Evolutionary conservation across 768 basidiomycete species (phyloP).

Genomic region (Auriculariales sp.): DNA sequence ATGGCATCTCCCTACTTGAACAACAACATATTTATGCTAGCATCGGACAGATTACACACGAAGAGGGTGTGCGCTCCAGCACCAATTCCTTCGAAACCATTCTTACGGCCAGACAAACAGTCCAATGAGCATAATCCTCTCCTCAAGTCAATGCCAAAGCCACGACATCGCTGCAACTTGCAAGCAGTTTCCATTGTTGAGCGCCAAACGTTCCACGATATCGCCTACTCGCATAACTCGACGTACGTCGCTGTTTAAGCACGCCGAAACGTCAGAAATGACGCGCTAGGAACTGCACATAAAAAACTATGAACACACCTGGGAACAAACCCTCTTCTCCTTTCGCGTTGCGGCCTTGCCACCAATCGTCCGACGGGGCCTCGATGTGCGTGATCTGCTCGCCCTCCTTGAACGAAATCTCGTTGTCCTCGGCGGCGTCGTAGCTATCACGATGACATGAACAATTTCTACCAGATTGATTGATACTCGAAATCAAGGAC

Average conservation of each 20-base stretch:
- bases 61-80: no score
- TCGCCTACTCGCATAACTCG: conserved; percentile 9
- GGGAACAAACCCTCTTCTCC: conserved; percentile 63
- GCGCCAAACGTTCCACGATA: no score
- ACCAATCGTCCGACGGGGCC: conserved; percentile 79
- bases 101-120: no score
- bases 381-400: conserved; percentile 70
- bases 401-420: conserved; percentile 72
- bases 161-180: no score
- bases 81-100: no score
- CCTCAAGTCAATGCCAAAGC: no score
- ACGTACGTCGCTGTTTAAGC: conserved; percentile 19
- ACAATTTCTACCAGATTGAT: conserved; percentile 6
- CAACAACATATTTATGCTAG: no score
- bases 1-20: no score
- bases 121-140: no score
- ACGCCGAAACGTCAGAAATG: conserved; percentile 11
- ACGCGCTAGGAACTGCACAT: conserved; percentile 10
- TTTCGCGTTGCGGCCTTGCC: conserved; percentile 48
- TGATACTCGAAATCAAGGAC: conserved; percentile 13
- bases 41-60: no score
- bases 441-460: conserved; percentile 35
- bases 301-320: conserved; percentile 26
- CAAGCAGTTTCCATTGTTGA: no score
- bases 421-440: conserved; percentile 84